A percentile compares a stretch with the other conserved stretches of the same genome.
phyloP scores from a whole-genome alignment of 1,139 yeast genomes.

The Kodamaea anthophila region DNA sequence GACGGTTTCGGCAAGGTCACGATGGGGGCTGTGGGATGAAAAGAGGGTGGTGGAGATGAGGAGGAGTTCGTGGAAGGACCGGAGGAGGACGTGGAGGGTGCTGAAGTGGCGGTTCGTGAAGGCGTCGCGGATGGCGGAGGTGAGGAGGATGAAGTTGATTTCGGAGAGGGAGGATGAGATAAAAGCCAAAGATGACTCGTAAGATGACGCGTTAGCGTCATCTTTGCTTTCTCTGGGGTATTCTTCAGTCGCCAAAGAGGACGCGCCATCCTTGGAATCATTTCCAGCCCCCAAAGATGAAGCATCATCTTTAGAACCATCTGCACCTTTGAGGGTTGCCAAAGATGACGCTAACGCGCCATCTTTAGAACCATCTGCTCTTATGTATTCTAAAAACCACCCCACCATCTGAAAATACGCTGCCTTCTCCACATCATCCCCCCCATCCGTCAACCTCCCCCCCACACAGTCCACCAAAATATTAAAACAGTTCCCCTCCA shows the following conservation, averaged over 20 bases:
- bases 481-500: constrained; percentile 74
- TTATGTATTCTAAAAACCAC: constrained; percentile 56
- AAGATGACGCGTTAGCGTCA: too few species aligned
- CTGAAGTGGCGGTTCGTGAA: constrained; percentile 47
- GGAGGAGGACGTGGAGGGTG: constrained; percentile 64
- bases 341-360: too few species aligned
- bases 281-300: constrained; percentile 47
- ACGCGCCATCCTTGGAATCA: too few species aligned
- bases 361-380: too few species aligned
- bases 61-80: constrained; percentile 62
- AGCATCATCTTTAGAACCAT: constrained; percentile 23
- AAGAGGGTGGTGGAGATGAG: constrained; percentile 49
- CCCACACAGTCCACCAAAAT: constrained; percentile 51
- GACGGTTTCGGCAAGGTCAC: constrained; percentile 45
- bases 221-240: too few species aligned
- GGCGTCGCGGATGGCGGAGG: constrained; percentile 51
- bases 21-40: constrained; percentile 37
- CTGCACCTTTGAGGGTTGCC: background rate
- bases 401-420: constrained; percentile 54
- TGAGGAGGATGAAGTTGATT: constrained; percentile 55
- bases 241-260: too few species aligned
- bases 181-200: too few species aligned
- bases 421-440: constrained; percentile 41
- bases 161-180: constrained; percentile 63
- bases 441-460: constrained; percentile 33